Conservation (phyloP, 2,329 filamentous ascomycete genomes). For the Samsoniella hepiali region DNA sequence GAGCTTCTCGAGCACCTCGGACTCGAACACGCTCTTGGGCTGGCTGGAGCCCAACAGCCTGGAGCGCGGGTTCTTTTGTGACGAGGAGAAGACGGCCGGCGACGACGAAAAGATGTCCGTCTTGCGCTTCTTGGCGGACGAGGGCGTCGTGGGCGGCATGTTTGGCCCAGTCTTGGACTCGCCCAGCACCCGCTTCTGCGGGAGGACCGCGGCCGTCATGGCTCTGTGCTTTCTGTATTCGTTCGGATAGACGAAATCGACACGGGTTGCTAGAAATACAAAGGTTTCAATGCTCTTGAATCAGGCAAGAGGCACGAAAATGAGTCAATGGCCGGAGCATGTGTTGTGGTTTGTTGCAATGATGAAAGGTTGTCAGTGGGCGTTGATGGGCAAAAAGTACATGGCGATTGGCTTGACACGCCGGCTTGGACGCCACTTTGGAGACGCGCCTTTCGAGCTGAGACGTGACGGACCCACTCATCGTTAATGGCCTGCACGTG, state of each 20-base stretch:
- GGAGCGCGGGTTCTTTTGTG: slow-evolving; percentile 59
- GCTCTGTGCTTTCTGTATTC: slow-evolving; percentile 16
- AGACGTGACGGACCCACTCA: slow-evolving; percentile 18
- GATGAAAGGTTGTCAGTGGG: background rate
- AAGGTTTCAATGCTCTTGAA: background rate
- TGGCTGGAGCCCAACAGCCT: slow-evolving; percentile 67
- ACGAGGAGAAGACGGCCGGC: slow-evolving; percentile 57
- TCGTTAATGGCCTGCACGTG: slow-evolving; percentile 14
- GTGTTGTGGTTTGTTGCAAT: background rate
- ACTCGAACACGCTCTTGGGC: slow-evolving; percentile 87
- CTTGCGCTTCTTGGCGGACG: slow-evolving; percentile 76
- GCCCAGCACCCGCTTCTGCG: slow-evolving; percentile 70
- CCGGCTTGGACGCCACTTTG: slow-evolving; percentile 10
- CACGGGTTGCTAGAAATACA: background rate
- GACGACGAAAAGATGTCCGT: slow-evolving; percentile 62
- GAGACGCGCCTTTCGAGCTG: slow-evolving; percentile 18
- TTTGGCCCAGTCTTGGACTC: slow-evolving; percentile 66
- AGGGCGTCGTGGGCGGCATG: slow-evolving; percentile 51
- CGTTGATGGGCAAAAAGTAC: slow-evolving; percentile 8
- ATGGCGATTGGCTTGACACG: slow-evolving; percentile 10
- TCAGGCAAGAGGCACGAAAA: background rate
- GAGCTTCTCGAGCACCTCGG: slow-evolving; percentile 91
- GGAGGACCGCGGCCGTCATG: slow-evolving; percentile 52
- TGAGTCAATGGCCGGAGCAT: background rate
- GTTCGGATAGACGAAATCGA: background rate